phyloP scores from a whole-genome alignment of 768 basidiomycete species.

The Psilocybe cyanescens region DNA sequence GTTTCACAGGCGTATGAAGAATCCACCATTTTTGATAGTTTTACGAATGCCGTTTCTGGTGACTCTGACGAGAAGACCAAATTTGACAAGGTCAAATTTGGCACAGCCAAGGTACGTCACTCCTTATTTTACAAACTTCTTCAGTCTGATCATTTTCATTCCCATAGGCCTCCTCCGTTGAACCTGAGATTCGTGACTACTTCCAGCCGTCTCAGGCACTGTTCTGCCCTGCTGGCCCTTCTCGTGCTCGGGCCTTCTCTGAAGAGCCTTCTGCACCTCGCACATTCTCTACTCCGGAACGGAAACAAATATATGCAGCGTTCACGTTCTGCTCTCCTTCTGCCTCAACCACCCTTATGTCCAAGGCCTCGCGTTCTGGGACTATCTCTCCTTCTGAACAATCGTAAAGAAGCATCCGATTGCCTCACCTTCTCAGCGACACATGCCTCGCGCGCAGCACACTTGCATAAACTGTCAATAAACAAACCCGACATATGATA shows the following conservation, averaged over 20 bases:
- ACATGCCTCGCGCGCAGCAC: conserved; percentile 17
- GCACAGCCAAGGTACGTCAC: conserved; percentile 51
- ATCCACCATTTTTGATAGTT: conserved; percentile 31
- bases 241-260: conserved; percentile 27
- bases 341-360: conserved; percentile 58
- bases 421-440: conserved; percentile 14
- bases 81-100: conserved; percentile 41
- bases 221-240: conserved; percentile 27
- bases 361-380: conserved; percentile 40
- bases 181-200: conserved; percentile 63
- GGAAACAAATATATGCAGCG: conserved; percentile 70
- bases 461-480: conserved; percentile 5
- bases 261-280: conserved; percentile 33
- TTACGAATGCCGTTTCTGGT: conserved; percentile 28
- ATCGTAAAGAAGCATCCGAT: conserved; percentile 3
- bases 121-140: conserved; percentile 15
- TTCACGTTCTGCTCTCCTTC: conserved; percentile 84
- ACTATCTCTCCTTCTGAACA: conserved; percentile 26
- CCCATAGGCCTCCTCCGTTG: conserved; percentile 53
- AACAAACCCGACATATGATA: conserved; percentile 6
- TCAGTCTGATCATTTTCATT: conserved; percentile 11
- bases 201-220: conserved; percentile 41
- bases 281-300: conserved; percentile 75
- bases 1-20: conserved; percentile 71
- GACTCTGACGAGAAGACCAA: conserved; percentile 37